Percentiles rank a stretch among this genome's conserved stretches.
phyloP scores from a whole-genome alignment of 1,284 basidiomycete species.

The Inonotus hispidus region DNA sequence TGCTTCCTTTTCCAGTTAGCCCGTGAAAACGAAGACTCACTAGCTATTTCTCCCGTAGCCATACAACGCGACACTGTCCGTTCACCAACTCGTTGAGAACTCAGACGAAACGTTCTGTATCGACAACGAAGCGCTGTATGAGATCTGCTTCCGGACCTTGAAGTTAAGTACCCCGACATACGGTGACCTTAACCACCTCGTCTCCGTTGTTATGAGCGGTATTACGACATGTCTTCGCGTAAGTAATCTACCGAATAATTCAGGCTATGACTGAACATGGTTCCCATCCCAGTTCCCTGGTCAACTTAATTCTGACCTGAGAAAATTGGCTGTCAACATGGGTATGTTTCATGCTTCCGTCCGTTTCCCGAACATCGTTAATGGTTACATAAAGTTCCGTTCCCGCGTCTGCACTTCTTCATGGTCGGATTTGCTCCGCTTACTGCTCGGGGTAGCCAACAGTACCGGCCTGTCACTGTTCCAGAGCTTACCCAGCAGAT shows the following conservation, averaged over 20 bases:
- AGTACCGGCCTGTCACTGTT: slow-evolving; percentile 93
- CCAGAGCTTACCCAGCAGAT: slow-evolving; percentile 97
- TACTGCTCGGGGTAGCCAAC: slow-evolving; percentile 88
- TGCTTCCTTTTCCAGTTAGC: slow-evolving; percentile 1
- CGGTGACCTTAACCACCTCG: slow-evolving; percentile 95
- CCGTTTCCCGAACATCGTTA: not conserved
- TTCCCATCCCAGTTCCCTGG: slow-evolving; percentile 75
- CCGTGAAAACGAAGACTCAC: not conserved
- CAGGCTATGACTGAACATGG: slow-evolving; percentile 23
- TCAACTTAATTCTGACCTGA: slow-evolving; percentile 95
- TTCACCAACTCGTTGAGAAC: slow-evolving; percentile 91
- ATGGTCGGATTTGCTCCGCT: slow-evolving; percentile 96
- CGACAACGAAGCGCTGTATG: slow-evolving; percentile 97
- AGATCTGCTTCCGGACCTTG: slow-evolving; percentile 96
- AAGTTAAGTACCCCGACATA: slow-evolving; percentile 93
- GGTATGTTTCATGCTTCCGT: slow-evolving; percentile 42
- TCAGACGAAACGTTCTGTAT: slow-evolving; percentile 88
- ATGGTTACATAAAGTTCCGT: slow-evolving; percentile 58
- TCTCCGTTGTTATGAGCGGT: slow-evolving; percentile 97
- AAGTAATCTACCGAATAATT: slow-evolving; percentile 8
- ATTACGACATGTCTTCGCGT: slow-evolving; percentile 87
- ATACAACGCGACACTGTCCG: slow-evolving; percentile 89
- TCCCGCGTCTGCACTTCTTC: slow-evolving; percentile 99
- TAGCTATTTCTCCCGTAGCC: slow-evolving; percentile 82
- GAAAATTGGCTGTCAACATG: slow-evolving; percentile 99